A percentile compares a stretch with the other conserved stretches of the same genome.
phyloP scores from a whole-genome alignment of 2,329 filamentous ascomycete genomes.

The Ophiostoma fasciatum region DNA sequence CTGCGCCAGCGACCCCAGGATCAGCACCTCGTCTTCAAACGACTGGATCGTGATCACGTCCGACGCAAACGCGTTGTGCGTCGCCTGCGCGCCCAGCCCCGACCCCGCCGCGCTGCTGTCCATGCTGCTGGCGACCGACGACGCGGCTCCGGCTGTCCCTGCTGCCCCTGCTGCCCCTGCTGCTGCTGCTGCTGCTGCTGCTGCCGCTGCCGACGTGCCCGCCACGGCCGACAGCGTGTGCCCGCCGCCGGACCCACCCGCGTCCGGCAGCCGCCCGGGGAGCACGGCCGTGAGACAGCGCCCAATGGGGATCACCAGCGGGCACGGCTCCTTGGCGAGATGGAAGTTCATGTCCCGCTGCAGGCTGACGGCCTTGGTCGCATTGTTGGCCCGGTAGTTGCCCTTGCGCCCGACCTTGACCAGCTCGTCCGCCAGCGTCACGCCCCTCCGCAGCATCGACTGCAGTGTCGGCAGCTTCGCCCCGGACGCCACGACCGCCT shows the following conservation, averaged over 20 bases:
- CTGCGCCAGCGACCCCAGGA: conserved; percentile 82
- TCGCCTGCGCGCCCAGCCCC: conserved; percentile 41
- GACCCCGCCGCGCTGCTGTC: neutral
- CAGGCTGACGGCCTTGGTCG: conserved; percentile 55
- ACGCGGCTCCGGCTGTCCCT: neutral
- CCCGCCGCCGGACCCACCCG: neutral
- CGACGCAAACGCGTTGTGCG: conserved; percentile 74
- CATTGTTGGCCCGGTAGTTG: conserved; percentile 66
- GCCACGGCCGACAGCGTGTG: no score
- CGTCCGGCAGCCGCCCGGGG: conserved; percentile 26
- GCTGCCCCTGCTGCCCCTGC: neutral
- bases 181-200: neutral
- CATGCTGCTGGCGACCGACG: conserved; percentile 20
- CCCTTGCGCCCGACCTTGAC: conserved; percentile 41
- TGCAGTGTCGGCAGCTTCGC: neutral
- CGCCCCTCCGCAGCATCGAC: conserved; percentile 23
- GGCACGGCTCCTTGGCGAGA: conserved; percentile 67
- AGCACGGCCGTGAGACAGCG: conserved; percentile 68
- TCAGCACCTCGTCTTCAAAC: conserved; percentile 78
- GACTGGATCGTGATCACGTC: conserved; percentile 70
- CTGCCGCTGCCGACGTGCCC: no score
- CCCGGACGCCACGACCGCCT: neutral
- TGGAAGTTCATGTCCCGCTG: conserved; percentile 69
- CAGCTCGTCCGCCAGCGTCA: conserved; percentile 35
- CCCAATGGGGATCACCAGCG: conserved; percentile 80